phyloP scores from a whole-genome alignment of 2,329 filamentous ascomycete species.

The Ceratocystis destructans region DNA sequence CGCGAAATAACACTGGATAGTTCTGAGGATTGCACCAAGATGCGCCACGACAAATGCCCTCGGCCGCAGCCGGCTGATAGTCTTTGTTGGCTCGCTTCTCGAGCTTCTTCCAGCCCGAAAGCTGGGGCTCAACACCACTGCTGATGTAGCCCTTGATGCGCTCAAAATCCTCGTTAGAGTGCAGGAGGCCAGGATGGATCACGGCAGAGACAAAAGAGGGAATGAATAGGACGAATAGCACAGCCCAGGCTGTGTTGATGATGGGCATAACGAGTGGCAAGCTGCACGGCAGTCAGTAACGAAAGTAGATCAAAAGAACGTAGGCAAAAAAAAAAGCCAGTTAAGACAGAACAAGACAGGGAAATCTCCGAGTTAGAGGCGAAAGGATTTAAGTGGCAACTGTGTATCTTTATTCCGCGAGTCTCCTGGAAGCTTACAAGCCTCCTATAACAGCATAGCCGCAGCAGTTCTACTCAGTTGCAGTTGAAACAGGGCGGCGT shows the following conservation, averaged over 20 bases:
- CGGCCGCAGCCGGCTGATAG: conserved; percentile 24
- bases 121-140: conserved; percentile 26
- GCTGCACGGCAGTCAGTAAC: not conserved
- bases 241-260: not conserved
- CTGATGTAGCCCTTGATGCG: conserved; percentile 30
- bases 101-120: conserved; percentile 27
- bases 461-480: not conserved
- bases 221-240: not conserved
- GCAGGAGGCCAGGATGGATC: conserved; percentile 23
- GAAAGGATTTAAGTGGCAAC: not conserved
- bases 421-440: not conserved
- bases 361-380: not conserved
- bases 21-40: not conserved
- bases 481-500: not conserved
- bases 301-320: not conserved
- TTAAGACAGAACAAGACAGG: not conserved
- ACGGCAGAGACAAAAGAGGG: not conserved
- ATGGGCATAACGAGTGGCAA: not conserved
- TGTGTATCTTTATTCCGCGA: not conserved
- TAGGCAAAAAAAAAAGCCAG: not conserved
- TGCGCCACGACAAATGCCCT: conserved; percentile 27
- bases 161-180: conserved; percentile 28
- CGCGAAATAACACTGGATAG: not conserved
- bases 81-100: conserved; percentile 24
- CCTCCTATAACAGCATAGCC: not conserved